Conservation (phyloP, 2,329 filamentous ascomycete genomes). For the Apiospora pterosperma region DNA sequence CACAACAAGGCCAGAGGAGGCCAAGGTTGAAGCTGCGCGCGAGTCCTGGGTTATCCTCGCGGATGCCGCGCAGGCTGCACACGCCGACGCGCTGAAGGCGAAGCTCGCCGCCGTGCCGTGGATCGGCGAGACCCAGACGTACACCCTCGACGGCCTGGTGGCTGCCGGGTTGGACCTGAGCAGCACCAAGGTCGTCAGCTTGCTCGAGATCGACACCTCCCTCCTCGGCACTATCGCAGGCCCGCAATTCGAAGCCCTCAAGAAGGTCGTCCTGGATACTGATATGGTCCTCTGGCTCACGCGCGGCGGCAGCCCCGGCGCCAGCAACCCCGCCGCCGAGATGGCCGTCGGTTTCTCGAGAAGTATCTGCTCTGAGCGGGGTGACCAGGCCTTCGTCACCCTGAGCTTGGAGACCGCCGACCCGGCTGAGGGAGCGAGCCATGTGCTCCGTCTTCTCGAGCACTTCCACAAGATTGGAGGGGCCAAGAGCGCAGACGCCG, state of each 20-base stretch:
- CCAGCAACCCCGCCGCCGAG: constrained; percentile 15
- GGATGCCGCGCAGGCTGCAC: background rate
- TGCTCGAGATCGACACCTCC: constrained; percentile 1
- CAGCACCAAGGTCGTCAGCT: background rate
- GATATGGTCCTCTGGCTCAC: constrained; percentile 19
- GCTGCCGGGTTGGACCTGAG: background rate
- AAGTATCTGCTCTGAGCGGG: constrained; percentile 20
- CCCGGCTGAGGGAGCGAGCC: background rate
- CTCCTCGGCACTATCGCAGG: background rate
- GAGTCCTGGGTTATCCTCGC: background rate
- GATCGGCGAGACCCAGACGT: background rate
- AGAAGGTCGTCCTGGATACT: constrained; percentile 11
- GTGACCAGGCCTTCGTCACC: background rate
- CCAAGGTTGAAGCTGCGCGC: background rate
- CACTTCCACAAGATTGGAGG: background rate
- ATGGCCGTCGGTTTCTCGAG: constrained; percentile 22
- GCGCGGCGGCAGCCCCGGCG: constrained; percentile 17
- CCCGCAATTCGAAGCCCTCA: constrained; percentile 13
- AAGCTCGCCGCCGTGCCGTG: background rate
- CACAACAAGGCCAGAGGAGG: background rate
- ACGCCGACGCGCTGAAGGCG: background rate
- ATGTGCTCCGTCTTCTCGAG: background rate
- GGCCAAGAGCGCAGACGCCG: background rate
- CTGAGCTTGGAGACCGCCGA: background rate
- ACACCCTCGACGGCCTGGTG: background rate